These are phyloP conservation scores for Anisogramma anomala DNA, from an alignment of 2,329 filamentous ascomycete genomes.

Conservation along the genomic window DNA sequence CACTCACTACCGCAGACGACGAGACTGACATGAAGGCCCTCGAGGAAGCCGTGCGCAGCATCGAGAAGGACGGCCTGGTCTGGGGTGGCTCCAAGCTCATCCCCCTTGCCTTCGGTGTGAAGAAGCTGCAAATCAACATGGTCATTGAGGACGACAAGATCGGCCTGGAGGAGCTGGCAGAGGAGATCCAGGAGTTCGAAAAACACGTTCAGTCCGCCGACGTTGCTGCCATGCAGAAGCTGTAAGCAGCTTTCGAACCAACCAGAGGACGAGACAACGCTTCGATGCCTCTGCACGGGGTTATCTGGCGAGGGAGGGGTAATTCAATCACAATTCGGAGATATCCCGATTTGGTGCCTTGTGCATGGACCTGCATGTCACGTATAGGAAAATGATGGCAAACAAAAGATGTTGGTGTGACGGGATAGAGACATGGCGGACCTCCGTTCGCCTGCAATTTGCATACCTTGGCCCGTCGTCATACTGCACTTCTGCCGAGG, in stretches of 20 bases:
- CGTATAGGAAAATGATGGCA: too few species aligned
- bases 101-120: constrained; percentile 91
- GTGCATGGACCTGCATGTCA: too few species aligned
- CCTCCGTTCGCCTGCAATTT: too few species aligned
- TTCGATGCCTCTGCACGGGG: neutral
- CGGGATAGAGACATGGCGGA: too few species aligned
- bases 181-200: constrained; percentile 71
- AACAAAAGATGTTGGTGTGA: too few species aligned
- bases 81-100: constrained; percentile 91
- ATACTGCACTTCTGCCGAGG: too few species aligned
- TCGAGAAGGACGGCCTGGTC: constrained; percentile 86
- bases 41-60: constrained; percentile 67
- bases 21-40: constrained; percentile 84
- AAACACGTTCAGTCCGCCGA: constrained; percentile 95
- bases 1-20: constrained; percentile 47
- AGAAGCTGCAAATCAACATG: constrained; percentile 98
- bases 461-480: too few species aligned
- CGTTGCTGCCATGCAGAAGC: constrained; percentile 82
- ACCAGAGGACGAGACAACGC: neutral
- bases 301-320: neutral
- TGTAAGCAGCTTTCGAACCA: constrained; percentile 44
- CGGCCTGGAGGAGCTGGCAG: constrained; percentile 74
- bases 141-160: constrained; percentile 97
- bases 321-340: too few species aligned
- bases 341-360: too few species aligned